Percentiles rank a stretch among this genome's conserved stretches.
Evolutionary conservation across 169 alveolate species (phyloP).

Genomic region (Eimeria sp.): DNA sequence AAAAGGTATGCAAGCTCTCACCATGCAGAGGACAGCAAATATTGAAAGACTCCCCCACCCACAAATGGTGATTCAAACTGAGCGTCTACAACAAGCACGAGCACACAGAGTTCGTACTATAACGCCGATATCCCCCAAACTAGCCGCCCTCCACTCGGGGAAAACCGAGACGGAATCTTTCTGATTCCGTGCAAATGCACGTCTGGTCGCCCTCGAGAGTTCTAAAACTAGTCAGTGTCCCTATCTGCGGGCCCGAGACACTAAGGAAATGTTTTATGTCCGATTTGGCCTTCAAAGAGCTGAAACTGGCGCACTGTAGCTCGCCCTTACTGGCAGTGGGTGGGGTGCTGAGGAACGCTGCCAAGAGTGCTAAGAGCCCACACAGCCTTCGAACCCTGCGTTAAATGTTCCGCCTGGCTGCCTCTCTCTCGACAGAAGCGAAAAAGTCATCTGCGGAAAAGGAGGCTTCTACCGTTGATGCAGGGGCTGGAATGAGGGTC

Average conservation of each 20-base stretch:
- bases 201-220: background rate
- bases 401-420: constrained; percentile 20
- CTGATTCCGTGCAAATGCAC: background rate
- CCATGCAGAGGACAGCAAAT: background rate
- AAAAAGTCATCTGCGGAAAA: constrained; percentile 46
- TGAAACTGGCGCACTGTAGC: background rate
- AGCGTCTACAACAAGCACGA: background rate
- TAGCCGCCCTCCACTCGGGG: background rate
- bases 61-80: background rate
- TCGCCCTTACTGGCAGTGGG: background rate
- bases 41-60: background rate
- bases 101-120: background rate
- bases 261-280: background rate
- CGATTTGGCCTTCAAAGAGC: background rate
- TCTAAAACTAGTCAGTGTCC: background rate
- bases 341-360: background rate
- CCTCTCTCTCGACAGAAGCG: constrained; percentile 65
- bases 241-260: background rate
- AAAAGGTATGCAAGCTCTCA: background rate
- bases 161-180: background rate
- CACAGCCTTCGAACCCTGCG: background rate
- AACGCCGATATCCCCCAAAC: background rate
- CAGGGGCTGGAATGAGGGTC: background rate
- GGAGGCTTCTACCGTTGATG: background rate
- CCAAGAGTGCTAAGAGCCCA: background rate